Base-by-base conservation (phyloP, 2,329 filamentous ascomycete genomes). In the Fusarium sacchari region DNA sequence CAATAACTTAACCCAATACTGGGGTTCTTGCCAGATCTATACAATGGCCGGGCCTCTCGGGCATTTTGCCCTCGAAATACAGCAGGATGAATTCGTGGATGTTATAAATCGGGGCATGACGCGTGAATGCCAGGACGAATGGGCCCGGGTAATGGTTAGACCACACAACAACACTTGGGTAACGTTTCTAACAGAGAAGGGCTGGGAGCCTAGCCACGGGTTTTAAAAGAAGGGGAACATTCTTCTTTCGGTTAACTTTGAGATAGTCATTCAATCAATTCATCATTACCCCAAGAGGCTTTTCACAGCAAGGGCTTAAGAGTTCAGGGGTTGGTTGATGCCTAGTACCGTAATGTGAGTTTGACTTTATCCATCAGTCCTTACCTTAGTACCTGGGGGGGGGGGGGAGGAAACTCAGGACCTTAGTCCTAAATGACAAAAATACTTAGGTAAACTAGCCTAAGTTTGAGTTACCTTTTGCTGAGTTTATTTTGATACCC, bases 151-250 rank as follows among this genome's bases (percentile, higher is more conserved):
- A 20, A 59, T 47, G 47, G 44, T 46, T 3, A 47, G 5, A 3
- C 52, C 70, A 17, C 37, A 37, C 22, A 73, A 67, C 12, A 26
- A 43, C 9, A 73, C 46, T 13, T 67, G 66, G 65, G 50, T 11
- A 22, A n/a, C 36, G 7, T 73, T 39, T 14, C n/a, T 73, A 6
- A 63, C 22, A 6, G 70, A 72, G 13, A n/a, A 39, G 15, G 46
- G 20, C 4, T 72, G 60, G 26, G 42, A 62, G 24, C 14, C 24
- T 3, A 8, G 26, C 5, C 9, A n/a, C 15, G 5, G 18, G 20
- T 34, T 61, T 66, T 57, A 6, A 44, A 15, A 26, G 26, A 11
- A 30, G 13, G 6, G 2, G 18, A 9, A 5, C 7, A 8, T 37
- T 22, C 32, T 26, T 10, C 3, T 24, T 22, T 28, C 18, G 1